A percentile compares a stretch with the other conserved stretches of the same genome.
Conservation (phyloP, 108 stramenopile genomes). For the Cyclostephanos invisitatus region DNA sequence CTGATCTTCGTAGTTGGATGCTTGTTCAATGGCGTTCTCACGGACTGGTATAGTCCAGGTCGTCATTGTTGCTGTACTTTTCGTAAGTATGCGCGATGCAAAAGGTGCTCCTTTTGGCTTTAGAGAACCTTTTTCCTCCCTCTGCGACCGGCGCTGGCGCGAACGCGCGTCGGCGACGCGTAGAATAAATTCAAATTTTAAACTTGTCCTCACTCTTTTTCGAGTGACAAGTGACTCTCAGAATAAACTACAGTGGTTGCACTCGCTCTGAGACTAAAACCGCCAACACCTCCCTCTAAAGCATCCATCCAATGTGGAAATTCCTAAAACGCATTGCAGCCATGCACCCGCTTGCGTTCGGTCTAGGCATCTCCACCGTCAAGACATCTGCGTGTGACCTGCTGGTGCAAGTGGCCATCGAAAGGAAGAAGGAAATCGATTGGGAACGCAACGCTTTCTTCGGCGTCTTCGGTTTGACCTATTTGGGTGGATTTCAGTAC, state of each 20-base stretch:
- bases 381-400: slow-evolving; percentile 84
- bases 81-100: neutral
- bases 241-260: no score
- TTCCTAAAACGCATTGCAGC: slow-evolving; percentile 51
- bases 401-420: slow-evolving; percentile 86
- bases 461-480: slow-evolving; percentile 85
- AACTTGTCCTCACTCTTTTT: no score
- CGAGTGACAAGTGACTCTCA: no score
- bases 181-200: neutral
- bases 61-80: neutral
- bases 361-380: slow-evolving; percentile 72
- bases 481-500: slow-evolving; percentile 88
- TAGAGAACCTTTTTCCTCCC: no score
- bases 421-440: slow-evolving; percentile 72
- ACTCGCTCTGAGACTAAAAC: no score
- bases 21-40: neutral
- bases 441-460: slow-evolving; percentile 89
- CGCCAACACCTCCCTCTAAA: no score
- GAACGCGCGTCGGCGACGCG: no score
- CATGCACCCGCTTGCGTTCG: slow-evolving; percentile 83
- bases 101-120: no score
- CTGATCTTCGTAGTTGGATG: slow-evolving; percentile 12
- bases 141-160: no score
- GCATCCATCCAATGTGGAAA: slow-evolving; percentile 17
- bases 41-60: slow-evolving; percentile 10